Base-by-base conservation (phyloP, 225 moss, liverwort and hornwort genomes). In the Sphagnum contortum region DNA sequence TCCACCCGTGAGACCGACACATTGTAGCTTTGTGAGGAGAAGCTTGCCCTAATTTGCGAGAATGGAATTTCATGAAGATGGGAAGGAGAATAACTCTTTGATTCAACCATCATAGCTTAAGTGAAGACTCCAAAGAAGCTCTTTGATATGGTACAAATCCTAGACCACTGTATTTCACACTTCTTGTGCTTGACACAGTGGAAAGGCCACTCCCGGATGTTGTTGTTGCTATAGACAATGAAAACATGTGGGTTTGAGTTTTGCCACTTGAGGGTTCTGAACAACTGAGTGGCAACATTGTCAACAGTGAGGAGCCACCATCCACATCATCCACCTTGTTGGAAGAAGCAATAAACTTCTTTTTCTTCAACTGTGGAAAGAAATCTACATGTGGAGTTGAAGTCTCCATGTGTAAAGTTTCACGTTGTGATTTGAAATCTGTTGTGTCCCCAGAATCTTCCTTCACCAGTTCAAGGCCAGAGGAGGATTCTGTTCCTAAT, bases 81-180 rank as follows among this genome's bases (percentile, higher is more conserved):
- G 29, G 29, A 29, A 29, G 29, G 29, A 29, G 29, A 29, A 29
- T 29, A 29, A 29, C 29, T 29, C 29, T 29, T 29, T 29, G 29
- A 29, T 29, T 29, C 29, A 29, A 29, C 29, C 1, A 77, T 66
- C 71, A 75, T 65, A 59, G 75, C 77, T 69, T 80, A 54, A 71
- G 68, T 68, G 49, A 64, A 69, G 80, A 9, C 55, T 83, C 79
- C 53, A 57, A 13, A 48, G 65, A 69, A 75, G 71, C 71, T 67
- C 80, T 64, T 78, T 78, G 84, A 75, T 84, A 84, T 75, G 84
- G 84, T 68, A 84, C 80, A 78, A 84, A 84, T 57, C 84, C 84
- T 78, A 78, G 62, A 8, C 84, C 84, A 69, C 84, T 84, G 71
- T 73, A 84, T 84, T 80, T 84, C 75, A 81, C 78, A 81, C 45